phyloP scores from a whole-genome alignment of 768 basidiomycete species.

The Mrakia blollopis region DNA sequence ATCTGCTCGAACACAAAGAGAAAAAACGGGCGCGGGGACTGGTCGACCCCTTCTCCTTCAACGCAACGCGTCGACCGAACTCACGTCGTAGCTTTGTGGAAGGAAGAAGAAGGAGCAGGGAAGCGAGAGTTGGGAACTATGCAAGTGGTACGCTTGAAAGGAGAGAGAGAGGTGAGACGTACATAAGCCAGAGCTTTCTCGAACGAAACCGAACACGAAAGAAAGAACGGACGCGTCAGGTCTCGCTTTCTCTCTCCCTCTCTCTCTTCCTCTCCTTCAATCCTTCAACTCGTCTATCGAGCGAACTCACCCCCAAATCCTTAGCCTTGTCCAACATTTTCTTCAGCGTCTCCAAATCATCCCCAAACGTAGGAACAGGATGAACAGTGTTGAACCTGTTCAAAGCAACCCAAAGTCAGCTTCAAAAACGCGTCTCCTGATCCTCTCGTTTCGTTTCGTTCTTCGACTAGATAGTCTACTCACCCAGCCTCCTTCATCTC shows the following conservation, averaged over 20 bases:
- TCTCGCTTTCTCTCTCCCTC: too few relatives aligned
- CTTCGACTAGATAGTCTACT: not conserved
- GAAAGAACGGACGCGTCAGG: not conserved
- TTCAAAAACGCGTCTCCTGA: not conserved
- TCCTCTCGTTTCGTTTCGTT: not conserved
- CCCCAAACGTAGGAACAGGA: slow-evolving; percentile 62
- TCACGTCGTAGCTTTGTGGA: slow-evolving; percentile 50
- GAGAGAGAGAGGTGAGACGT: not conserved
- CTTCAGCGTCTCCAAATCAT: slow-evolving; percentile 58
- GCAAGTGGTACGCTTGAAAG: too few relatives aligned
- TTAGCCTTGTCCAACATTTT: slow-evolving; percentile 66
- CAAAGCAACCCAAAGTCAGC: not conserved
- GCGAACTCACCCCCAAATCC: slow-evolving; percentile 49
- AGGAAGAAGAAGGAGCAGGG: too few relatives aligned
- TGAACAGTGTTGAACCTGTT: slow-evolving; percentile 41
- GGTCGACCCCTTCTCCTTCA: too few relatives aligned
- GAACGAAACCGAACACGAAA: not conserved
- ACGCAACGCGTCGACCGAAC: too few relatives aligned
- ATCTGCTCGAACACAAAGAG: too few relatives aligned
- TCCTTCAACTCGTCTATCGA: too few relatives aligned
- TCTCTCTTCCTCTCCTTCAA: too few relatives aligned
- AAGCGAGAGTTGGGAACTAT: too few relatives aligned
- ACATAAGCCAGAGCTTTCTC: slow-evolving; percentile 60
- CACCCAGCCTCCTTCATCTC: slow-evolving; percentile 59
- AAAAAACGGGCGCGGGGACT: too few relatives aligned